A percentile compares a stretch with the other conserved stretches of the same genome.
These are phyloP conservation scores for Lecanicillium sp. DNA, from an alignment of 2,329 filamentous ascomycete genomes.

Conservation along the genomic window DNA sequence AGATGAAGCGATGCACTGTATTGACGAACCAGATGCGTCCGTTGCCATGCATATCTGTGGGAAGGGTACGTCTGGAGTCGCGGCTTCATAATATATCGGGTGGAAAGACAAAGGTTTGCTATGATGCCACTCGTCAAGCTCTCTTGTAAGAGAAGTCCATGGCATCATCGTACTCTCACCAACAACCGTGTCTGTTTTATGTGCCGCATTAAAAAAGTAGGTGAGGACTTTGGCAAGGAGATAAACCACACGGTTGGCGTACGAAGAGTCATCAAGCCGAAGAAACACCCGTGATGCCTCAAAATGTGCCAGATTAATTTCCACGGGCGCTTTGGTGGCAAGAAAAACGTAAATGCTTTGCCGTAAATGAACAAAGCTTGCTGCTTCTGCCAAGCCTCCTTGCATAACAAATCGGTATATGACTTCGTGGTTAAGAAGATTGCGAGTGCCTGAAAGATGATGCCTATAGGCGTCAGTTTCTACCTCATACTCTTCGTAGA, in stretches of 20 bases:
- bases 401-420: conserved; percentile 27
- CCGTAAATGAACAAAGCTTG: conserved; percentile 30
- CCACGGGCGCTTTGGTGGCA: conserved; percentile 12
- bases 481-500: conserved; percentile 35
- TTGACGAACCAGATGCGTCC: too few relatives aligned
- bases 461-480: conserved; percentile 27
- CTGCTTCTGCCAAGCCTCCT: conserved; percentile 30
- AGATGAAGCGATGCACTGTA: conserved; percentile 6
- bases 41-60: too few relatives aligned
- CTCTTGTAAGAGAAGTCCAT: too few relatives aligned
- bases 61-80: too few relatives aligned
- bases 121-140: too few relatives aligned
- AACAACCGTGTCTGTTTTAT: too few relatives aligned
- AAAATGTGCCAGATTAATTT: conserved; percentile 14
- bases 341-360: conserved; percentile 32
- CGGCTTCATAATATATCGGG: too few relatives aligned
- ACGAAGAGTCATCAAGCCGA: conserved; percentile 11
- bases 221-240: conserved; percentile 16
- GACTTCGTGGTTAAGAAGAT: conserved; percentile 24
- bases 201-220: conserved; percentile 12
- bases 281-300: conserved; percentile 12
- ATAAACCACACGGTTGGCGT: conserved; percentile 14
- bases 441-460: conserved; percentile 29
- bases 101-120: too few relatives aligned
- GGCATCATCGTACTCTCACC: too few relatives aligned